Percentiles rank a stretch among this genome's conserved stretches.
Conservation (phyloP, 1,284 basidiomycete species). For the Trametes pubescens region DNA sequence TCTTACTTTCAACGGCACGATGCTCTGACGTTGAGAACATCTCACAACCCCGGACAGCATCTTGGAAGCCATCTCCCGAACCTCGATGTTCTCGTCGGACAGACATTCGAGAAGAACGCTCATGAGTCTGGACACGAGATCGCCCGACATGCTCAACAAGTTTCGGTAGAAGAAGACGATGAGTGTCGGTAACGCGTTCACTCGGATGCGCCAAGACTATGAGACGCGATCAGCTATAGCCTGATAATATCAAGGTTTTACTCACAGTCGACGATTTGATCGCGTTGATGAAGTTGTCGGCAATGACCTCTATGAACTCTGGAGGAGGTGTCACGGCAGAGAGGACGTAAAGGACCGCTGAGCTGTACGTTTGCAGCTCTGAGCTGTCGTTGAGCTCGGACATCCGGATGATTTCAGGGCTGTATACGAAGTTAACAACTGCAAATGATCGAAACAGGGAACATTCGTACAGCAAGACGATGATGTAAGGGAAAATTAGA, state of each 20-base stretch:
- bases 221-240: conserved; percentile 5
- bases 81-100: conserved; percentile 92
- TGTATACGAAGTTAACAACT: conserved; percentile 39
- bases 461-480: conserved; percentile 77
- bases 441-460: background rate
- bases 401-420: conserved; percentile 83
- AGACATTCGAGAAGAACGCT: conserved; percentile 86
- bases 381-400: conserved; percentile 82
- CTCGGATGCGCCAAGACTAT: conserved; percentile 82
- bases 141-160: conserved; percentile 76
- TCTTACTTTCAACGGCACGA: conserved; percentile 83
- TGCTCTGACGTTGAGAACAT: conserved; percentile 91
- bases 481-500: conserved; percentile 76
- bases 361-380: conserved; percentile 76
- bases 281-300: conserved; percentile 67
- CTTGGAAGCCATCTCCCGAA: conserved; percentile 92
- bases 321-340: conserved; percentile 72
- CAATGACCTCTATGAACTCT: conserved; percentile 67
- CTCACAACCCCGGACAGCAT: conserved; percentile 91
- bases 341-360: conserved; percentile 77
- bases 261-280: conserved; percentile 75
- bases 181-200: conserved; percentile 76
- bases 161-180: conserved; percentile 91
- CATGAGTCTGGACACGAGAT: conserved; percentile 75
- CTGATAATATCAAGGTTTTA: conserved; percentile 19